A percentile compares a stretch with the other conserved stretches of the same genome.
phyloP scores from a whole-genome alignment of 108 stramenopile species.

The Stephanodiscus minutulus region DNA sequence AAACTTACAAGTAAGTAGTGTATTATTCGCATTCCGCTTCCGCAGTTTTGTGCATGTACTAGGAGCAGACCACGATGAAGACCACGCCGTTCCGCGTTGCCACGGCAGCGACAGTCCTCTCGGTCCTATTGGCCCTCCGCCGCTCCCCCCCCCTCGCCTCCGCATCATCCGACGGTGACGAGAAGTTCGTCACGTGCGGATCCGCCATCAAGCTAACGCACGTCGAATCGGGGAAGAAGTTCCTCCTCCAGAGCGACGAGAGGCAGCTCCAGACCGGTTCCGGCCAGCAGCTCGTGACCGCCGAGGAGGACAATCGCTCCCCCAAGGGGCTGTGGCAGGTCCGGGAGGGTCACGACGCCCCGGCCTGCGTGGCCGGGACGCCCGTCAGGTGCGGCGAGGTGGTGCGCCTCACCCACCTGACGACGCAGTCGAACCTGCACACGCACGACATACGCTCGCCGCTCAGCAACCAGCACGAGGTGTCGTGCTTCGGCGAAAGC shows the following conservation, averaged over 20 bases:
- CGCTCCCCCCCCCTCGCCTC: background rate
- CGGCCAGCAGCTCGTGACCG: conserved; percentile 87
- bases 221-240: conserved; percentile 55
- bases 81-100: background rate
- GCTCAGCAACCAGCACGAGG: conserved; percentile 80
- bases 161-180: background rate
- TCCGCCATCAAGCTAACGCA: conserved; percentile 80
- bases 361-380: conserved; percentile 12
- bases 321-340: conserved; percentile 74
- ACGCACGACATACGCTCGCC: conserved; percentile 67
- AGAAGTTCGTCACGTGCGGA: conserved; percentile 77
- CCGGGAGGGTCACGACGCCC: conserved; percentile 56
- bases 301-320: conserved; percentile 36
- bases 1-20: too few relatives aligned
- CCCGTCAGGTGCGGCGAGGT: conserved; percentile 61
- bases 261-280: conserved; percentile 35
- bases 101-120: background rate
- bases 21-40: background rate
- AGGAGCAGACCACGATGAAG: background rate
- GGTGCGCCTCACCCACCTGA: conserved; percentile 75
- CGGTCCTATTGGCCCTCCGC: too few relatives aligned
- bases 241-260: conserved; percentile 46
- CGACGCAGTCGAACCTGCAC: conserved; percentile 72
- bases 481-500: conserved; percentile 72
- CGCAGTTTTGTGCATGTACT: background rate